Conservation (phyloP, 176 grass and related monocot genomes). For the Musa beccarii region DNA sequence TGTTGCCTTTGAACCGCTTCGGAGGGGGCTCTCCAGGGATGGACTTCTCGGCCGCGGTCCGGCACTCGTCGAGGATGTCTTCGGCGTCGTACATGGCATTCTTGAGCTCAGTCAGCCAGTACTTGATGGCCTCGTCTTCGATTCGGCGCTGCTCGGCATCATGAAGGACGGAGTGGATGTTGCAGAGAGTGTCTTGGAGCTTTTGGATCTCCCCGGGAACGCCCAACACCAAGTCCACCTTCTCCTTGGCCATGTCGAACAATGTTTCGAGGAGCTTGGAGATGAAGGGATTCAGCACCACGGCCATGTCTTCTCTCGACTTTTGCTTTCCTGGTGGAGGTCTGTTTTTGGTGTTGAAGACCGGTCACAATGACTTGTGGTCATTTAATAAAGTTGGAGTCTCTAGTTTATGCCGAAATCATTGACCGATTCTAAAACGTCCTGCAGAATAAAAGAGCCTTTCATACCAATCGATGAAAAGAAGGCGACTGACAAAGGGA, state of each 20-base stretch:
- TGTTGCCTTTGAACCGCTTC: neutral
- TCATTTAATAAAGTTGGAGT: no score
- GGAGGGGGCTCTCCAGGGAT: no score
- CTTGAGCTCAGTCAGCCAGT: conserved; percentile 26
- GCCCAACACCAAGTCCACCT: no score
- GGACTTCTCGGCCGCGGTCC: neutral
- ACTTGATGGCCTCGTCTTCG: neutral
- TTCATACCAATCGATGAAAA: no score
- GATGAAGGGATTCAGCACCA: conserved; percentile 23
- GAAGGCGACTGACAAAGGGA: no score
- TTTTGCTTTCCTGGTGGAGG: no score
- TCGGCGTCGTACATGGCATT: conserved; percentile 42
- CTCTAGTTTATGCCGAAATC: no score
- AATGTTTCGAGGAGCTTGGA: neutral
- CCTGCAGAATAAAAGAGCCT: no score
- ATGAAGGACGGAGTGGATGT: neutral
- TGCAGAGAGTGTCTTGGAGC: neutral
- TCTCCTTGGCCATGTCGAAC: neutral
- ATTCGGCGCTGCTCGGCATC: conserved; percentile 16
- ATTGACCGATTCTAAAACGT: no score
- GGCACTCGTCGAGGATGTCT: conserved; percentile 33
- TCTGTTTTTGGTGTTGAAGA: no score
- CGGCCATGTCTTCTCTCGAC: no score
- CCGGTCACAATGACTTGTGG: no score
- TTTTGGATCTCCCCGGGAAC: neutral